phyloP scores from a whole-genome alignment of 805 yeast species.

The Nematodospora valgi region DNA sequence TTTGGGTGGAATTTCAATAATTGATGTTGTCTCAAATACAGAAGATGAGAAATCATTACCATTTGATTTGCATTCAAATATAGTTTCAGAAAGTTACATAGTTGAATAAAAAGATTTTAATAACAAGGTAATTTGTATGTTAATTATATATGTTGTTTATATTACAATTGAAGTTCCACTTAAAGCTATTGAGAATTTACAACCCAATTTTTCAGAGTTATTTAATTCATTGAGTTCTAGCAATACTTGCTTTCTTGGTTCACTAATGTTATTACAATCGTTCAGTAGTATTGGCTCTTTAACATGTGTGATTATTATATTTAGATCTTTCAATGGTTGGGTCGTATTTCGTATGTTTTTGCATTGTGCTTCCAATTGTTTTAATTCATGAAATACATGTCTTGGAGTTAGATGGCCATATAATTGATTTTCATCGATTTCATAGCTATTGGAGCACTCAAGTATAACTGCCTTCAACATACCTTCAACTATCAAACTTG shows the following conservation, averaged over 20 bases:
- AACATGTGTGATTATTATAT: conserved; percentile 46
- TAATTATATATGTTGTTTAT: conserved; percentile 3
- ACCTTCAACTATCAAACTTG: conserved; percentile 38
- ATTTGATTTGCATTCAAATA: conserved; percentile 59
- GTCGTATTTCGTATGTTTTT: conserved; percentile 3
- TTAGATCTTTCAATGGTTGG: conserved; percentile 40
- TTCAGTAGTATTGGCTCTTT: conserved; percentile 40
- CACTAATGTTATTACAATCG: conserved; percentile 29
- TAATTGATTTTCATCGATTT: conserved; percentile 42
- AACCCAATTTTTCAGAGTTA: conserved; percentile 32
- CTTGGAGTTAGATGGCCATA: conserved; percentile 82
- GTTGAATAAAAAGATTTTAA: conserved; percentile 21
- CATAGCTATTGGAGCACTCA: conserved; percentile 63
- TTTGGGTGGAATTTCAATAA: conserved; percentile 64
- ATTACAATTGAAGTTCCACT: conserved; percentile 47
- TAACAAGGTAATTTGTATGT: neutral
- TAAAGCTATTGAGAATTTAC: conserved; percentile 49
- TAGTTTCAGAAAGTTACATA: conserved; percentile 57
- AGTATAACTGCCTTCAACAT: conserved; percentile 56
- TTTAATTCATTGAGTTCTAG: conserved; percentile 45
- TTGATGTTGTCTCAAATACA: conserved; percentile 51
- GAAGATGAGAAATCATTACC: conserved; percentile 59
- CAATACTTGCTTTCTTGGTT: conserved; percentile 59
- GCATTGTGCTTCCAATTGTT: conserved; percentile 17
- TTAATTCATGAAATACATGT: conserved; percentile 57